Base-by-base conservation (phyloP, 2,329 filamentous ascomycete species). In the Nannizziopsis barbatae region DNA sequence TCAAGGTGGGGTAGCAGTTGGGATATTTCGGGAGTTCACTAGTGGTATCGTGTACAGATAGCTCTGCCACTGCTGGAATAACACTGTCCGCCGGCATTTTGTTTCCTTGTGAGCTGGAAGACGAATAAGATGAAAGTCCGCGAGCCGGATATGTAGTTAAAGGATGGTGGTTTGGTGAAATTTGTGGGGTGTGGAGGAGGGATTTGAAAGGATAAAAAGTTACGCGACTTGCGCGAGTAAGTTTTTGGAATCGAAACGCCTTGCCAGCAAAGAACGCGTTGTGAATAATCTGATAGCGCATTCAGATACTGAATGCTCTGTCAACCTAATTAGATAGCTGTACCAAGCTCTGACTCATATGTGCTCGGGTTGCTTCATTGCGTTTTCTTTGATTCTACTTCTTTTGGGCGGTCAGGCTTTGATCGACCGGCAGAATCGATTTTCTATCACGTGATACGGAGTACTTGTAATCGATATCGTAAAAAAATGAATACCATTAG, bases 1-100 rank as follows among this genome's bases (percentile, higher is more conserved):
- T 72, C 57, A 71, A 52, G 27, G 66, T 63, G 52, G 67, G 67
- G 54, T 61, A 70, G 59, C 63, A 68, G 59, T 62, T 60, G 45
- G 66, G 57, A 57, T 63, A 68, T 49, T 65, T 64, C 50, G 67
- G 68, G 20, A 58, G 60, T 52, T 66, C 59, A 17, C 42, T 37
- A 7, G 58, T 56, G 15, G 65, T 66, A 12, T 65, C 65, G 47
- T 69, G 66, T 42, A 70, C 59, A 35, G 65, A 62, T 12, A 70
- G 58, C 17, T 58, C 61, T 59, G 67, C 62, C 36, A 70, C 59
- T 31, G 65, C 60, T 43, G 65, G 57, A 22, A 67, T 61, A 27
- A 51, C 47, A 45, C 60, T 53, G 50, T 64, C 36, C 41, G 63
- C 58, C 65, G 67, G 67, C 50, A 54, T 55, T 53, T 58, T 14